These are phyloP conservation scores for Lepidium africanum DNA, from an alignment of 345 rosid genomes.

Conservation along the genomic window DNA sequence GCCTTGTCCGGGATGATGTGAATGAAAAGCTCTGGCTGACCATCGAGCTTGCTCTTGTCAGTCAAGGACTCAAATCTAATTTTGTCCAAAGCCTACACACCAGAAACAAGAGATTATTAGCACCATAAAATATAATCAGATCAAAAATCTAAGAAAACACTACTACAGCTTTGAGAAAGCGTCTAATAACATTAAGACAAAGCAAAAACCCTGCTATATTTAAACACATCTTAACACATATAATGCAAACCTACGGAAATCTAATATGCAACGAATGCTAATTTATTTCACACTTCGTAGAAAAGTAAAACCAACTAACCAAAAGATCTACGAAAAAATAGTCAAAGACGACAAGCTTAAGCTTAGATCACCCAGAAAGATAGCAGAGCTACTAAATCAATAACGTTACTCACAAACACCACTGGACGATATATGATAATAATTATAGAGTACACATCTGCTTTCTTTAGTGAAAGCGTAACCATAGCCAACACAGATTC, in stretches of 20 bases:
- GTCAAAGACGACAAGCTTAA: not conserved
- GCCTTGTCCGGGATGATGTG: constrained; percentile 81
- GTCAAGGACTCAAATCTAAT: constrained; percentile 80
- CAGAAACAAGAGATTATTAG: not conserved
- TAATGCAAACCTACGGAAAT: too few relatives aligned
- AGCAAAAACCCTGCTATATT: too few relatives aligned
- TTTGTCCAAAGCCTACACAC: constrained; percentile 61
- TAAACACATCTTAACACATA: too few relatives aligned
- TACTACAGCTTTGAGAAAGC: too few relatives aligned
- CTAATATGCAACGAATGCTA: too few relatives aligned
- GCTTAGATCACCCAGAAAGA: not conserved
- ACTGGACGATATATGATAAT: too few relatives aligned
- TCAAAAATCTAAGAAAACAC: not conserved
- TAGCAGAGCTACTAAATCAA: too few relatives aligned
- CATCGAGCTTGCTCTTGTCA: constrained; percentile 81
- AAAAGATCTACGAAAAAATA: not conserved
- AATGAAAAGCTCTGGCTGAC: constrained; percentile 74
- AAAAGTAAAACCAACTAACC: too few relatives aligned
- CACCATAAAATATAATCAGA: not conserved
- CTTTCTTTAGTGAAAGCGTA: not conserved
- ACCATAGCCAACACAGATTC: not conserved
- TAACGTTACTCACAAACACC: too few relatives aligned
- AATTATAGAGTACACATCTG: too few relatives aligned
- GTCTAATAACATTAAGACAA: too few relatives aligned
- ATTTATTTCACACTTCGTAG: too few relatives aligned